Conservation (phyloP, 371 early-diverging fungal genomes). For the Rhizopus stolonifer region DNA sequence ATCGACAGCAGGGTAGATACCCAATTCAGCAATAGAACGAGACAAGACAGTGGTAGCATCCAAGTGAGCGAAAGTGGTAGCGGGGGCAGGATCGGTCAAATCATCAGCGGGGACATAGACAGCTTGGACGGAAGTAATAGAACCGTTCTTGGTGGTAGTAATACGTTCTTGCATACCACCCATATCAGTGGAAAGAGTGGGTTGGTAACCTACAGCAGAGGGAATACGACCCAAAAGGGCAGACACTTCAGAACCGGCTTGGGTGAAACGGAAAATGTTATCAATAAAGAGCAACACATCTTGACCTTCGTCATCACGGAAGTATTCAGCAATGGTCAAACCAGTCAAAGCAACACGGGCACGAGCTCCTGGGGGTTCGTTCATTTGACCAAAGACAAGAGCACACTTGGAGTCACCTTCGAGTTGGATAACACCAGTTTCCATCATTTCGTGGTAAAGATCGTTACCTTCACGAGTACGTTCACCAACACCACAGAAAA, state of each 20-base stretch:
- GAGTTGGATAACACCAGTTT: conserved; percentile 91
- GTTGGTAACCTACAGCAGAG: conserved; percentile 90
- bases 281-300: conserved; percentile 96
- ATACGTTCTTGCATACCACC: conserved; percentile 95
- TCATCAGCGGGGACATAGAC: conserved; percentile 92
- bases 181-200: conserved; percentile 85
- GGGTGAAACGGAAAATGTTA: conserved; percentile 96
- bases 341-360: conserved; percentile 61
- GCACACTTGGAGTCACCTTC: conserved; percentile 94
- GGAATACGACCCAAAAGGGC: conserved; percentile 98
- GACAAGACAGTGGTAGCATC: conserved; percentile 99
- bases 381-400: conserved; percentile 98
- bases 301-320: conserved; percentile 98
- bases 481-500: conserved; percentile 96
- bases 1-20: conserved; percentile 98
- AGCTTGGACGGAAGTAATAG: conserved; percentile 92
- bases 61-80: conserved; percentile 97
- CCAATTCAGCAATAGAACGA: conserved; percentile 96
- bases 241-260: conserved; percentile 93
- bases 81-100: conserved; percentile 98
- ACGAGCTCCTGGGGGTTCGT: conserved; percentile 98
- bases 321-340: conserved; percentile 97
- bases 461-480: conserved; percentile 98
- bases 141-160: conserved; percentile 98
- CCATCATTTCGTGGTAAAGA: conserved; percentile 96